Base-by-base conservation (phyloP, 345 rosid genomes). In the Kernera saxatilis region DNA sequence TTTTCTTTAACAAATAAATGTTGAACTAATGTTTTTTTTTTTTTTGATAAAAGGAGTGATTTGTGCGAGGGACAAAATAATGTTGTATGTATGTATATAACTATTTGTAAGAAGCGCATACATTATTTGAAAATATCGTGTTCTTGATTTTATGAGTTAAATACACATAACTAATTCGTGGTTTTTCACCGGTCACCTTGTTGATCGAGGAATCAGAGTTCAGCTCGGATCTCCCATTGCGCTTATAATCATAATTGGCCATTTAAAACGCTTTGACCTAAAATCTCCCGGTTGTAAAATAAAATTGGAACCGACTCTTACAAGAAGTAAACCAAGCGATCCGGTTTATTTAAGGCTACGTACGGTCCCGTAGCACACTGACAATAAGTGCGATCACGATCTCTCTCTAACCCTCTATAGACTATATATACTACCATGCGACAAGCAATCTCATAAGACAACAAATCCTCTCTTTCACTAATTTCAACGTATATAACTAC, bases 361-460 rank as follows among this genome's bases (percentile, higher is more conserved):
- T 40, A 59, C 27, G 7, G 27, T 30, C 39, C 50, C 1, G 33
- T 3, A 26, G 21, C 48, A 25, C 53, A 12, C n/a, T 65, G 36
- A 33, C 43, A 25, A 64, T 30, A 51, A 37, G 60, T 66, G 27
- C 27, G 11, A 12, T 51, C 71, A 66, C 71, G 60, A 37, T 18
- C 27, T 11, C 50, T 39, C 21, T 46, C 54, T 26, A 6, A 25
- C 8, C 7, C 23, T 64, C 69, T 64, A 18, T 68, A n/a, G n/a
- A n/a, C 69, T 64, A 66, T 64, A 64, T 19, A 73, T 29, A 72
- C 45, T 30, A 58, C 22, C 45, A 21, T 39, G 45, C 65, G 50
- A 45, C 58, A 73, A n/a, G 41, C 43, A 48, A 39, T 49, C 12
- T 66, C 21, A 3, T 57, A 29, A 41, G 1, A 43, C 46, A 22